Evolutionary conservation across 176 grass and related monocot species (phyloP).

Genomic region (Oryza australiensis): DNA sequence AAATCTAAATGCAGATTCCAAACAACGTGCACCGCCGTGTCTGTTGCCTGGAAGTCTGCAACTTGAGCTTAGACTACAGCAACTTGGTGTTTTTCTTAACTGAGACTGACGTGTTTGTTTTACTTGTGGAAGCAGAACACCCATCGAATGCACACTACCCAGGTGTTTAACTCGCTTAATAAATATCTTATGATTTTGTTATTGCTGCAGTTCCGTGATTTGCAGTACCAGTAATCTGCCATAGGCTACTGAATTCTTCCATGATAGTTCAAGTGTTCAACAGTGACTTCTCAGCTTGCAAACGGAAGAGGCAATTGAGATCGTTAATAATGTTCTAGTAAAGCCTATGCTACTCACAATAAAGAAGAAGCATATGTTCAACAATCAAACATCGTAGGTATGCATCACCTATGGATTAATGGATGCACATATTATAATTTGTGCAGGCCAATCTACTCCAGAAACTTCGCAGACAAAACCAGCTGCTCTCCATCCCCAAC

Average conservation of each 20-base stretch:
- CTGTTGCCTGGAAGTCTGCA: conserved; percentile 29
- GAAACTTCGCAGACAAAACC: conserved; percentile 17
- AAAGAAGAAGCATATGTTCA: neutral
- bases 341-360: neutral
- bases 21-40: conserved; percentile 32
- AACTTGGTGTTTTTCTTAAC: neutral
- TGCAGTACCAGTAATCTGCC: neutral
- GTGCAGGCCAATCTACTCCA: conserved; percentile 1
- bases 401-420: neutral
- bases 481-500: neutral
- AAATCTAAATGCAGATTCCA: conserved; percentile 32
- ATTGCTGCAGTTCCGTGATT: neutral
- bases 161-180: neutral
- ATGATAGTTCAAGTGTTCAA: neutral
- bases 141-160: neutral
- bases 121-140: conserved; percentile 9
- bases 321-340: conserved; percentile 4
- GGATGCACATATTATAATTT: neutral
- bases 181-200: neutral
- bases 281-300: neutral
- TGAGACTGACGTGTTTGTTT: neutral
- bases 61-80: conserved; percentile 15
- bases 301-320: neutral
- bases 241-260: neutral
- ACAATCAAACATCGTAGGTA: neutral